Conservation (phyloP, 805 yeast species). For the Candida manassasensis region DNA sequence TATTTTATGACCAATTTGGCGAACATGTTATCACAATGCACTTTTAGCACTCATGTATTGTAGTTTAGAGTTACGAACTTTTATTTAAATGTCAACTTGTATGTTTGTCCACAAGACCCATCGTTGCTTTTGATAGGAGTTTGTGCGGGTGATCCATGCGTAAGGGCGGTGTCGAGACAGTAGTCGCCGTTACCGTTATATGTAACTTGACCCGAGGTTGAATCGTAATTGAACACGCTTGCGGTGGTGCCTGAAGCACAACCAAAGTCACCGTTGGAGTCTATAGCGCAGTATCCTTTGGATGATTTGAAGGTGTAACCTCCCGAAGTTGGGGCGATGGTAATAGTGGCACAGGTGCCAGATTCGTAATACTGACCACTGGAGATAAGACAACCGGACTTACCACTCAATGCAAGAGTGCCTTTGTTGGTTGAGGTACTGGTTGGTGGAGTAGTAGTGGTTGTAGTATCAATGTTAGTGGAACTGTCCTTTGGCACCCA, state of each 20-base stretch:
- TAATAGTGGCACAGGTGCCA: slow-evolving; percentile 84
- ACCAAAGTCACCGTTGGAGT: slow-evolving; percentile 13
- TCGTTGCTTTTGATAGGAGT: slow-evolving; percentile 44
- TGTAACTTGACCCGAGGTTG: slow-evolving; percentile 40
- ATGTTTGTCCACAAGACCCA: slow-evolving; percentile 9
- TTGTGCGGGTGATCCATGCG: slow-evolving; percentile 36
- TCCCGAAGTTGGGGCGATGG: slow-evolving; percentile 54
- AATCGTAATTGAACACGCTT: slow-evolving; percentile 45
- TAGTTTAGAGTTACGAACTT: no score
- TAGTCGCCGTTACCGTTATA: slow-evolving; percentile 62
- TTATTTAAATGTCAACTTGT: background rate
- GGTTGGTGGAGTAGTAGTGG: slow-evolving; percentile 1
- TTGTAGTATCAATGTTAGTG: background rate
- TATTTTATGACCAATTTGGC: no score
- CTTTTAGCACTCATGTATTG: no score
- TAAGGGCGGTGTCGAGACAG: slow-evolving; percentile 44
- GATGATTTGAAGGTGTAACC: slow-evolving; percentile 68
- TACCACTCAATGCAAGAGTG: slow-evolving; percentile 42
- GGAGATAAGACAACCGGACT: slow-evolving; percentile 74
- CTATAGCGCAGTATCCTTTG: slow-evolving; percentile 67
- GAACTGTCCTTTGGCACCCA: slow-evolving; percentile 16
- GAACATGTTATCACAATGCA: no score
- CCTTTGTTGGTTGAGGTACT: slow-evolving; percentile 1
- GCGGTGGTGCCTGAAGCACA: slow-evolving; percentile 17
- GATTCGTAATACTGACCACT: slow-evolving; percentile 79